Conservation (phyloP, 163 green algal species). For the Chlorella variabilis region DNA sequence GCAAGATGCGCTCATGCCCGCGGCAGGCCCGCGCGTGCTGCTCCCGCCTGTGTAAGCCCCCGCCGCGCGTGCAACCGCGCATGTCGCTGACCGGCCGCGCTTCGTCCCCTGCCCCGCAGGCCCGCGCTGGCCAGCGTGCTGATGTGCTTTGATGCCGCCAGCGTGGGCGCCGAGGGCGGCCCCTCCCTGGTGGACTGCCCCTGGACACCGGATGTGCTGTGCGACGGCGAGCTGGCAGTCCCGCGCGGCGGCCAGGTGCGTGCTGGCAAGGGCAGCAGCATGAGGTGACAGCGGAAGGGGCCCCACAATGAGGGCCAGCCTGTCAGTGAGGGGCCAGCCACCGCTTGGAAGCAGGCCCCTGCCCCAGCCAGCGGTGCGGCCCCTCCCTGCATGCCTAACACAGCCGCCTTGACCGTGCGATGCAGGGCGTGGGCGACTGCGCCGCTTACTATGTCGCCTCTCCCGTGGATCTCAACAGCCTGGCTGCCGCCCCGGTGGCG, state of each 20-base stretch:
- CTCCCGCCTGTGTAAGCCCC: too few relatives aligned
- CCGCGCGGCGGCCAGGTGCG: background rate
- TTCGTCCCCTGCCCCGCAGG: background rate
- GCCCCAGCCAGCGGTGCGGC: background rate
- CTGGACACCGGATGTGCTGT: background rate
- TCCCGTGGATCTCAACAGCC: background rate
- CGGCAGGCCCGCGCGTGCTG: too few relatives aligned
- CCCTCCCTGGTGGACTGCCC: background rate
- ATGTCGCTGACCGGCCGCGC: too few relatives aligned
- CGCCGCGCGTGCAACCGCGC: too few relatives aligned
- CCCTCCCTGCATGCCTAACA: background rate
- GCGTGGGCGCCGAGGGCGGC: background rate
- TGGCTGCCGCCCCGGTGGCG: background rate
- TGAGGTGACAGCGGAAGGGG: too few relatives aligned
- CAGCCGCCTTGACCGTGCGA: background rate
- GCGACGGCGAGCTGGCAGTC: background rate
- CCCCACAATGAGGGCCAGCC: too few relatives aligned
- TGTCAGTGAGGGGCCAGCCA: too few relatives aligned
- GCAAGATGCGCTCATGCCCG: too few relatives aligned
- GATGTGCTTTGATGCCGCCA: slow-evolving; percentile 9
- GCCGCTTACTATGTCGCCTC: background rate
- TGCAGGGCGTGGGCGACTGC: background rate
- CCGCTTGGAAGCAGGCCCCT: too few relatives aligned
- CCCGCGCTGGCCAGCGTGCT: background rate
- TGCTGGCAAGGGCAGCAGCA: background rate